These are phyloP conservation scores for Mucor saturninus DNA, from an alignment of 371 early-diverging fungal genomes.

Conservation along the genomic window DNA sequence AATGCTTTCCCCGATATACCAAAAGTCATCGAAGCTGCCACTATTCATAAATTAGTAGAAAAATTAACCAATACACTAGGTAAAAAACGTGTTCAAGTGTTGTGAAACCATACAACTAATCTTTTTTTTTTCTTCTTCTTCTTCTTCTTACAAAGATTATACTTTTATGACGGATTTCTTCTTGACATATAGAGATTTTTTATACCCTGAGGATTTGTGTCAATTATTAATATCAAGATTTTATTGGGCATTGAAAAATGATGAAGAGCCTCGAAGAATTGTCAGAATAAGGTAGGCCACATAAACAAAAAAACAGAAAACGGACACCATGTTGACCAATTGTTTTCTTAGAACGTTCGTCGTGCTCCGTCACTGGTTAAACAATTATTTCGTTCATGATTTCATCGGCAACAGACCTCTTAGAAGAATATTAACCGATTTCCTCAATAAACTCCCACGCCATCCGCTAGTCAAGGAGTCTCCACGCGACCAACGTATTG, in stretches of 20 bases:
- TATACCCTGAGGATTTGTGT: constrained; percentile 62
- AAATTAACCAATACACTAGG: constrained; percentile 64
- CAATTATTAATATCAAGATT: constrained; percentile 63
- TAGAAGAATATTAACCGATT: constrained; percentile 47
- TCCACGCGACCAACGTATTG: constrained; percentile 62
- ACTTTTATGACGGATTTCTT: constrained; percentile 77
- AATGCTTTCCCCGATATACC: constrained; percentile 24
- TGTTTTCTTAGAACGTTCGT: constrained; percentile 59
- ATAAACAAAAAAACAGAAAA: background rate
- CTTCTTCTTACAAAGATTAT: constrained; percentile 52
- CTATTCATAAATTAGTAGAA: constrained; percentile 65
- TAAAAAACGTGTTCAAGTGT: constrained; percentile 11
- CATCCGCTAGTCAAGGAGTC: constrained; percentile 54
- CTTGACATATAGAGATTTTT: constrained; percentile 70
- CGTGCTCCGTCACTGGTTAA: constrained; percentile 69
- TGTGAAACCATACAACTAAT: background rate
- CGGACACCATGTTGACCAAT: background rate
- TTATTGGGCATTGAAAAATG: constrained; percentile 60
- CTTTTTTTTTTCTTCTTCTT: background rate
- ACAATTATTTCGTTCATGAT: constrained; percentile 70
- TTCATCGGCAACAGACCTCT: constrained; percentile 57
- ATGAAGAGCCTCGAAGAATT: constrained; percentile 59
- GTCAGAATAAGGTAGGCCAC: constrained; percentile 58
- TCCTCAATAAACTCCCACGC: constrained; percentile 47
- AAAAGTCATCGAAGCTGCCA: constrained; percentile 64